These are phyloP conservation scores for Passiflora organensis DNA, from an alignment of 345 rosid genomes.

Conservation along the genomic window DNA sequence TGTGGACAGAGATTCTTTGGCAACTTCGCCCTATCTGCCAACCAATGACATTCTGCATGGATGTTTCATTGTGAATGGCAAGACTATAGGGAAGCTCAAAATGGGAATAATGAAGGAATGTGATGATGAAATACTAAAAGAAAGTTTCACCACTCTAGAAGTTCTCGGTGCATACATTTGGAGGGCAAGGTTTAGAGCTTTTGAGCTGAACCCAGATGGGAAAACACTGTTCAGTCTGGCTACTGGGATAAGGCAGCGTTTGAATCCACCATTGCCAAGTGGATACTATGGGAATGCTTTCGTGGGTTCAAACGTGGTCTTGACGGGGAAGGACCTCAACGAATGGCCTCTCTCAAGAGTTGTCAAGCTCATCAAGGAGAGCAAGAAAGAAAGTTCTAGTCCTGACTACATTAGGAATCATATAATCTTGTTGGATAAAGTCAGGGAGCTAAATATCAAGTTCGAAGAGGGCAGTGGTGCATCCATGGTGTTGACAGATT, in stretches of 20 bases:
- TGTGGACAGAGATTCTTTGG: background rate
- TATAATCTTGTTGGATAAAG: slow-evolving; percentile 26
- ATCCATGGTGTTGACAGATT: slow-evolving; percentile 40
- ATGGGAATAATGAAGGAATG: slow-evolving; percentile 11
- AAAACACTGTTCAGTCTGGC: slow-evolving; percentile 29
- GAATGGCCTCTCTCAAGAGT: slow-evolving; percentile 22
- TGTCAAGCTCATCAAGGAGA: slow-evolving; percentile 38
- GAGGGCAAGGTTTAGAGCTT: slow-evolving; percentile 45
- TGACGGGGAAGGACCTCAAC: slow-evolving; percentile 31
- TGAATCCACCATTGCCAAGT: slow-evolving; percentile 37
- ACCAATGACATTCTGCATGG: slow-evolving; percentile 32
- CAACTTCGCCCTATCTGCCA: slow-evolving; percentile 37
- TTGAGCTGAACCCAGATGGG: slow-evolving; percentile 38
- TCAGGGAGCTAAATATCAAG: slow-evolving; percentile 16
- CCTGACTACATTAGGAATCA: slow-evolving; percentile 18
- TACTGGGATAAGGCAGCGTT: slow-evolving; percentile 31
- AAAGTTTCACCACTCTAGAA: slow-evolving; percentile 41
- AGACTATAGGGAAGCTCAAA: slow-evolving; percentile 36
- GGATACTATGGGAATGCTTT: slow-evolving; percentile 62
- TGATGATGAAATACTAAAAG: background rate
- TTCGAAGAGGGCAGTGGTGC: slow-evolving; percentile 32
- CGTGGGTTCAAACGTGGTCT: slow-evolving; percentile 25
- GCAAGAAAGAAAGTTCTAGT: slow-evolving; percentile 25
- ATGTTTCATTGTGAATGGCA: slow-evolving; percentile 27
- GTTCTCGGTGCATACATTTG: slow-evolving; percentile 45